A percentile compares a stretch with the other conserved stretches of the same genome.
phyloP scores from a whole-genome alignment of 805 yeast species.

The Barnettozyma vustinii region DNA sequence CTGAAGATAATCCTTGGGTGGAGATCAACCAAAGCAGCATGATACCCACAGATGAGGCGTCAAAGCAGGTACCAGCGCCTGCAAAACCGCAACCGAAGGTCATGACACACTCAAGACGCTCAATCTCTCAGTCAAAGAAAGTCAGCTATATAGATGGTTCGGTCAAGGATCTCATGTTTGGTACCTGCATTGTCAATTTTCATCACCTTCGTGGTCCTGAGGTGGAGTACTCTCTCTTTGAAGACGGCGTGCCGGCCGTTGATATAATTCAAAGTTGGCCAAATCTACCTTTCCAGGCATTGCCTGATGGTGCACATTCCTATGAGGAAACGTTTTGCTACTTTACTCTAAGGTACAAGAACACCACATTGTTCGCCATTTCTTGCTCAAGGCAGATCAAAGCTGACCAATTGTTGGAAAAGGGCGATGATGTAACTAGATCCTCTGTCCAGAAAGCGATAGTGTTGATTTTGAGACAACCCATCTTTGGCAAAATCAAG shows the following conservation, averaged over 20 bases:
- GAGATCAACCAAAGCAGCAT: constrained; percentile 2
- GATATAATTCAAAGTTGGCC: constrained; percentile 56
- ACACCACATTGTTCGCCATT: constrained; percentile 85
- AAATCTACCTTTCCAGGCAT: constrained; percentile 84
- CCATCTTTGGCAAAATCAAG: constrained; percentile 81
- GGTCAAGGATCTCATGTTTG: constrained; percentile 48
- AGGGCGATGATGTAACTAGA: constrained; percentile 65
- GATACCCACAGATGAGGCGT: not conserved
- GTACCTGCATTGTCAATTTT: constrained; percentile 86
- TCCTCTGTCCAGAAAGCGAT: constrained; percentile 89
- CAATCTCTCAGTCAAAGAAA: constrained; percentile 9
- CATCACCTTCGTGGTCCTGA: constrained; percentile 94
- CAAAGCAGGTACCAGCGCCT: not conserved
- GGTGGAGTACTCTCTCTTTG: constrained; percentile 76
- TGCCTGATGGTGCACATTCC: constrained; percentile 94
- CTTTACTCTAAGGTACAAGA: constrained; percentile 66
- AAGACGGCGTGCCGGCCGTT: constrained; percentile 14
- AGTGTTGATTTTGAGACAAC: constrained; percentile 80
- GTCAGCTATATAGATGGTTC: constrained; percentile 18
- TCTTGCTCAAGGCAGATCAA: constrained; percentile 85
- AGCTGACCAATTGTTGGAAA: constrained; percentile 50
- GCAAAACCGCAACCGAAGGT: constrained; percentile 2
- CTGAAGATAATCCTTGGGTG: constrained; percentile 21
- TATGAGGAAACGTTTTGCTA: constrained; percentile 91
- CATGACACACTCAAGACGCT: constrained; percentile 5